A percentile compares a stretch with the other conserved stretches of the same genome.
These are phyloP conservation scores for Phoma herbarum DNA, from an alignment of 2,329 filamentous ascomycete genomes.

Conservation along the genomic window DNA sequence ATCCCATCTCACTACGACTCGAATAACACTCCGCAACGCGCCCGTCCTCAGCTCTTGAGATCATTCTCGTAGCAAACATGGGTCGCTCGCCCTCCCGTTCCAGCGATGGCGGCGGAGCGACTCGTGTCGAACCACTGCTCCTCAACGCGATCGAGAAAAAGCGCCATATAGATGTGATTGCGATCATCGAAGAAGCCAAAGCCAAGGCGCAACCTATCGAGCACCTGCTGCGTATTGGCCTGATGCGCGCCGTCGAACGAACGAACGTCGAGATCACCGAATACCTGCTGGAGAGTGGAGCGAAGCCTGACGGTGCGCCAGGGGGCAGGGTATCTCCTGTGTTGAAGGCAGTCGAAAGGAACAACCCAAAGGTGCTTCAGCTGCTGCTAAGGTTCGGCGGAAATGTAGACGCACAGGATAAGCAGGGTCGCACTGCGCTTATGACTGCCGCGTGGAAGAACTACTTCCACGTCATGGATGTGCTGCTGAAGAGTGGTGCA, in stretches of 20 bases:
- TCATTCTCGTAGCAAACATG: constrained; percentile 32
- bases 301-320: constrained; percentile 46
- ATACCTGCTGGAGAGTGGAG: constrained; percentile 45
- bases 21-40: constrained; percentile 6
- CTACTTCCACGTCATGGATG: constrained; percentile 45
- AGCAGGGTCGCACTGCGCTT: constrained; percentile 48
- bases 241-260: constrained; percentile 48
- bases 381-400: constrained; percentile 45
- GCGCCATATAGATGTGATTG: constrained; percentile 41
- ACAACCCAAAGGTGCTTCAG: constrained; percentile 41
- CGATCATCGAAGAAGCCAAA: constrained; percentile 49
- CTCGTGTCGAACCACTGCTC: constrained; percentile 47
- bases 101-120: constrained; percentile 46
- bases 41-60: background rate
- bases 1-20: constrained; percentile 19
- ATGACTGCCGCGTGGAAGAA: constrained; percentile 51
- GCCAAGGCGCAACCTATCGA: constrained; percentile 43
- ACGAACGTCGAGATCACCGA: constrained; percentile 42
- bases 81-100: constrained; percentile 48
- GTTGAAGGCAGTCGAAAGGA: constrained; percentile 42
- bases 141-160: constrained; percentile 48
- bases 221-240: constrained; percentile 48
- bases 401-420: constrained; percentile 47
- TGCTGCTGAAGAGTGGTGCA: constrained; percentile 49
- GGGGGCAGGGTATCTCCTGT: constrained; percentile 44